Evolutionary conservation across 208 protist species (phyloP), one percentile per base, ranked within the genome.

Genomic region (Trypanosoma brucei): DNA sequence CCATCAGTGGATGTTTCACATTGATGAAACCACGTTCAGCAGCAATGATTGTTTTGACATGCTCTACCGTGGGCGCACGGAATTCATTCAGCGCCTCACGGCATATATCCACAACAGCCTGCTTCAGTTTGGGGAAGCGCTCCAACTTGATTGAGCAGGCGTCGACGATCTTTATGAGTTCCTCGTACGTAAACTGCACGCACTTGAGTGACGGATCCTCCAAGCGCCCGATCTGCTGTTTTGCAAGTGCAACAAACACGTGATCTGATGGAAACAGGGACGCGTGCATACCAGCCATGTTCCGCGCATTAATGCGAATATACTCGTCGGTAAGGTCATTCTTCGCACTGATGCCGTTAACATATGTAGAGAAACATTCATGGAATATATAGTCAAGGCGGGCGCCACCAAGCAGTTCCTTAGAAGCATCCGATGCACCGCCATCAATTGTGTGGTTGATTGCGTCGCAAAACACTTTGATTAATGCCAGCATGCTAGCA

Each of bases 21-120:
- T 98, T 99, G 63, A 99, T 98, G 70, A 97, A 98, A 40, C 93
- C 88, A n/a, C 94, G 76, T 72, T 99, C 96, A 44, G 97, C 96
- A 38, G 73, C 77, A 62, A 99, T 97, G 49, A 98, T 76, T 67
- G 94, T 97, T 65, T 80, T 79, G 50, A 98, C 93, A 80, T 97
- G 93, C 2, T 46, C 44, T 52, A 82, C 86, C 7, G 91, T 92
- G 8, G 93, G 93, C 0, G 30, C n/a, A 58, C 80, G 82, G 72
- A 78, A 94, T 70, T 93, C 78, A 33, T 78, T 59, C 22, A 98
- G 77, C 42, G 97, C 82, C 55, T 77, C 57, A 35, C 87, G 83
- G 65, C 92, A 95, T 44, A 97, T 93, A 22, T 87, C 75, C 3
- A 96, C 70, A 13, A 97, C 78, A 3, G 77, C 80, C 53, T 86